Evolutionary conservation across 164 flowering plant genomes (phyloP).

Genomic region (Kalanchoe fedtschenkoi): DNA sequence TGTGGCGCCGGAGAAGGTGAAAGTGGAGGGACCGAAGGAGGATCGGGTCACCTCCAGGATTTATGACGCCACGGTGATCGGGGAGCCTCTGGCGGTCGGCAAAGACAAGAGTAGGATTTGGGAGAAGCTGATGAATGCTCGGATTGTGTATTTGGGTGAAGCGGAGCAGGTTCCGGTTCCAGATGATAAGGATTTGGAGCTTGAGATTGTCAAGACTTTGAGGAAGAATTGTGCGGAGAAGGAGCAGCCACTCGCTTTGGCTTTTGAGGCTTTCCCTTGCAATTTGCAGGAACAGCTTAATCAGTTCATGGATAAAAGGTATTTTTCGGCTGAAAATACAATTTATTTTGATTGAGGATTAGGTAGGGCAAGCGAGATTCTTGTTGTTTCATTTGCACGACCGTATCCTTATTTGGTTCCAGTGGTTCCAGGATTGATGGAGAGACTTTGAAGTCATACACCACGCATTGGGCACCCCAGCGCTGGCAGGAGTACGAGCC

Average conservation of each 20-base stretch:
- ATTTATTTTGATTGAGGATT: too few relatives aligned
- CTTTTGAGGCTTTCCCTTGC: conserved; percentile 78
- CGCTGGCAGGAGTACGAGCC: conserved; percentile 96
- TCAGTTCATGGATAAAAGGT: conserved; percentile 69
- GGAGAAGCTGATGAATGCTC: conserved; percentile 87
- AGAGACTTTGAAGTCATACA: conserved; percentile 50
- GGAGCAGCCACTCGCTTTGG: conserved; percentile 50
- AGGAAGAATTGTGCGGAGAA: conserved; percentile 50
- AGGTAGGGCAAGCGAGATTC: too few relatives aligned
- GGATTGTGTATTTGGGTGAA: conserved; percentile 85
- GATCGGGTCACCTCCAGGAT: conserved; percentile 56
- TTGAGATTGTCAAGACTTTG: conserved; percentile 67
- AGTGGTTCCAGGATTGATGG: conserved; percentile 79
- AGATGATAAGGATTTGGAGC: conserved; percentile 83
- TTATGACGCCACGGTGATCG: conserved; percentile 84
- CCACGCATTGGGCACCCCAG: conserved; percentile 69
- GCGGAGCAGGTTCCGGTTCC: conserved; percentile 85
- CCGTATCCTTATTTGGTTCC: conserved; percentile 17
- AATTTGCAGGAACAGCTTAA: conserved; percentile 65
- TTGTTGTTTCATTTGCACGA: too few relatives aligned
- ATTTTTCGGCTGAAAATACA: too few relatives aligned
- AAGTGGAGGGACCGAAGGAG: conserved; percentile 26
- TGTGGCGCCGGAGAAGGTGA: conserved; percentile 8
- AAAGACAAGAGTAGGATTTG: conserved; percentile 79
- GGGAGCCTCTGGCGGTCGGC: conserved; percentile 88